These are phyloP conservation scores for Phytophthora cajani DNA, from an alignment of 352 stramenopile genomes.

Conservation along the genomic window DNA sequence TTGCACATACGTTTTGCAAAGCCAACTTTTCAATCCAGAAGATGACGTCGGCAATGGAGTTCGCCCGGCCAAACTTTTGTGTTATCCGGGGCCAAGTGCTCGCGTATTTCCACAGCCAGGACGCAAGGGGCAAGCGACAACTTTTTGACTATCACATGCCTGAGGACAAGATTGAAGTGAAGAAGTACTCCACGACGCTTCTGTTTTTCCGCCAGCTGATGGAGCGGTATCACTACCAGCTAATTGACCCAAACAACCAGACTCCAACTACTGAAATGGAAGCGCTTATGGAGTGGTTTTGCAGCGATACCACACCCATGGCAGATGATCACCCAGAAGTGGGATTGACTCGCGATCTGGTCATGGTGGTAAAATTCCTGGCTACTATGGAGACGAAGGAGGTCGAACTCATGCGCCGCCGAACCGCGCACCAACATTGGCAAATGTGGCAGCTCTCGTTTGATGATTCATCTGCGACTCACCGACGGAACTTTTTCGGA, in stretches of 20 bases:
- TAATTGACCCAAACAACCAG: slow-evolving; percentile 82
- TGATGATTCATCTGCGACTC: slow-evolving; percentile 78
- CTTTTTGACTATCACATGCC: slow-evolving; percentile 91
- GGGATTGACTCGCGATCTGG: slow-evolving; percentile 75
- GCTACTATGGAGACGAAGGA: slow-evolving; percentile 92
- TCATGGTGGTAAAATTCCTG: slow-evolving; percentile 89
- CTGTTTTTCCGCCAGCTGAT: slow-evolving; percentile 88
- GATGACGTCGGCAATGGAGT: slow-evolving; percentile 84
- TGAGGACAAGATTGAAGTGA: slow-evolving; percentile 89
- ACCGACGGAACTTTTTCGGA: slow-evolving; percentile 81
- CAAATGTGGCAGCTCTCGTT: slow-evolving; percentile 92
- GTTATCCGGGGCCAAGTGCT: slow-evolving; percentile 76
- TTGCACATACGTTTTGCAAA: slow-evolving; percentile 88
- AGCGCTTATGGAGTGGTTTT: slow-evolving; percentile 91
- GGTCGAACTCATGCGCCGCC: slow-evolving; percentile 87
- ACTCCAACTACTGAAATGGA: slow-evolving; percentile 91
- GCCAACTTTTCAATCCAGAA: slow-evolving; percentile 83
- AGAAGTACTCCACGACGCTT: slow-evolving; percentile 90
- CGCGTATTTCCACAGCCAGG: slow-evolving; percentile 81
- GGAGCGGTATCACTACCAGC: slow-evolving; percentile 84
- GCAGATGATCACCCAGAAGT: slow-evolving; percentile 86
- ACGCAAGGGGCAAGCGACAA: slow-evolving; percentile 60
- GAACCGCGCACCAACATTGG: slow-evolving; percentile 77
- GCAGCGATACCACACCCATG: slow-evolving; percentile 77
- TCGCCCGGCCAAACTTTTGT: slow-evolving; percentile 79